Evolutionary conservation across 2,329 filamentous ascomycete genomes (phyloP).

Genomic region (Verruconis gallopava): DNA sequence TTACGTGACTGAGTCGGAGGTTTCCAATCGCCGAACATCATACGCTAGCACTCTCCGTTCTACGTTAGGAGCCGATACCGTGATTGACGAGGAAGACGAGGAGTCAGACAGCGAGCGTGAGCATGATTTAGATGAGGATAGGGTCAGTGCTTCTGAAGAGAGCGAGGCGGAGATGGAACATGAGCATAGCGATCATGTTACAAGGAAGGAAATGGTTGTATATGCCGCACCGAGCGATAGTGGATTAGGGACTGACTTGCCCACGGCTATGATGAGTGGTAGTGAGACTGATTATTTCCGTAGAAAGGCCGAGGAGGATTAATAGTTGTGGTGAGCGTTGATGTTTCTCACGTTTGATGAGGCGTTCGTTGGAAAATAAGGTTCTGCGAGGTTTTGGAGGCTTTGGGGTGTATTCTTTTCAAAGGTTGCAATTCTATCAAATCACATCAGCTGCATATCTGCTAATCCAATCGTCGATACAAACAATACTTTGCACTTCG

Average conservation of each 20-base stretch:
- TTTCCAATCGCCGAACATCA: constrained; percentile 29
- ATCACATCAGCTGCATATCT: no score
- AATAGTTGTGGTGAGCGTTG: neutral
- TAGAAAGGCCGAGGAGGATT: constrained; percentile 6
- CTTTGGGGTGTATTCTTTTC: neutral
- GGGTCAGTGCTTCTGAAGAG: constrained; percentile 3
- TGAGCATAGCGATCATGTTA: neutral
- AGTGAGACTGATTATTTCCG: constrained; percentile 12
- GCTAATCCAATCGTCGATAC: no score
- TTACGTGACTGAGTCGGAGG: constrained; percentile 35
- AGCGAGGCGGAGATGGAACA: constrained; percentile 1
- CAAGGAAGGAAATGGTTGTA: constrained; percentile 8
- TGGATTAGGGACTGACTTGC: constrained; percentile 25
- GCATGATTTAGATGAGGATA: constrained; percentile 3
- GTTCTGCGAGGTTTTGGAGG: neutral
- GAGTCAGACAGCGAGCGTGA: constrained; percentile 3
- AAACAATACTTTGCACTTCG: no score
- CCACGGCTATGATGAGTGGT: constrained; percentile 19
- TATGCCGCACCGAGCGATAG: constrained; percentile 17
- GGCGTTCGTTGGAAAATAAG: neutral
- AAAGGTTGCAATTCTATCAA: neutral
- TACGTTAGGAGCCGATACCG: constrained; percentile 19
- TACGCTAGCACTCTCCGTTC: constrained; percentile 27
- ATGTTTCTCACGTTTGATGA: neutral
- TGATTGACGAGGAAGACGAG: constrained; percentile 17